These are phyloP conservation scores for Zizania latifolia DNA, from an alignment of 176 grass and related monocot species.

Conservation along the genomic window DNA sequence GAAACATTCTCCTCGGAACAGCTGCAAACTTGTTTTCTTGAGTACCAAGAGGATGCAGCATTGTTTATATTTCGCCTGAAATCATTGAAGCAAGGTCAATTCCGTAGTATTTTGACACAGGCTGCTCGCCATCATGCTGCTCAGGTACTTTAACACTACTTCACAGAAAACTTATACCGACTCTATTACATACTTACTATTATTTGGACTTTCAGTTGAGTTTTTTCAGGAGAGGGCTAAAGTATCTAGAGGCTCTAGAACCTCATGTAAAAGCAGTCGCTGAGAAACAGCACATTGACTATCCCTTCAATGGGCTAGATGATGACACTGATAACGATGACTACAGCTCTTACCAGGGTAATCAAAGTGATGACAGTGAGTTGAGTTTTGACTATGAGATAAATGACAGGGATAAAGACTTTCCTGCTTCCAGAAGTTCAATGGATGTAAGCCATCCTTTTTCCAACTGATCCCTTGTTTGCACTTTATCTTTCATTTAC, in stretches of 20 bases:
- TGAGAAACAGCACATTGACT: constrained; percentile 86
- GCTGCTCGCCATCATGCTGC: constrained; percentile 93
- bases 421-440: constrained; percentile 50
- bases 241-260: constrained; percentile 73
- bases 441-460: constrained; percentile 64
- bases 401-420: constrained; percentile 43
- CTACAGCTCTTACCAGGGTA: constrained; percentile 50
- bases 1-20: constrained; percentile 58
- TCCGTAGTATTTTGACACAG: constrained; percentile 82
- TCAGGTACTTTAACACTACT: constrained; percentile 50
- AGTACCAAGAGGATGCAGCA: constrained; percentile 75
- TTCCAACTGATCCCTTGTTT: not conserved
- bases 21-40: constrained; percentile 55
- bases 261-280: constrained; percentile 78
- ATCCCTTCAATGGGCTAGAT: constrained; percentile 70
- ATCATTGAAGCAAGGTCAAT: constrained; percentile 95
- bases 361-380: constrained; percentile 58
- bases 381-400: constrained; percentile 72
- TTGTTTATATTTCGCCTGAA: constrained; percentile 91
- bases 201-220: constrained; percentile 63
- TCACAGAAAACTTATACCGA: constrained; percentile 15
- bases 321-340: constrained; percentile 61
- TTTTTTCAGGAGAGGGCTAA: constrained; percentile 88
- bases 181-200: not conserved
- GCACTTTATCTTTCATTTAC: not conserved